Base-by-base conservation (phyloP, 2,329 filamentous ascomycete species). In the Dothiorella sarmentorum region DNA sequence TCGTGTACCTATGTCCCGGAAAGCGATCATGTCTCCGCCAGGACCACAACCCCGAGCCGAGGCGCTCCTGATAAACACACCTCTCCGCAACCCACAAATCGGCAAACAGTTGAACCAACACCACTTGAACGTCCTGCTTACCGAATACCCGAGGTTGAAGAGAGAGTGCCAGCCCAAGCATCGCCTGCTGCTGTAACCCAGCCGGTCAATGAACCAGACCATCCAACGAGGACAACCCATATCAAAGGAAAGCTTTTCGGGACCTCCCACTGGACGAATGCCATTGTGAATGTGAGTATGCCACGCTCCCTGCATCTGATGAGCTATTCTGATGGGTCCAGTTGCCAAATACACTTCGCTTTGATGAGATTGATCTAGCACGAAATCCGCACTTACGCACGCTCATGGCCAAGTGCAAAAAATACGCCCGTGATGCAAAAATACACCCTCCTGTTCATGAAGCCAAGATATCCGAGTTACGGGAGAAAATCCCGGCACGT, bases 251-350 rank as follows among this genome's bases (percentile, higher is more conserved):
- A 45, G 82, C 0, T 65, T 85, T 1, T 82, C 84, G 63, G 83
- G 83, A 0, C 78, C 78, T 64, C 80, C 27, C 81, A 84, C 63
- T 85, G 81, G 78, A 75, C 83, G n/a, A 82, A 79, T 60, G 74
- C 73, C 2, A 67, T 80, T 10, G 63, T 71, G 0, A 62, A 81
- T 43, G 80, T 83, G 64, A 66, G 76, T 22, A 3, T 1, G 24
- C 13, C 40, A 13, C 3, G 17, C 13, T 10, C 9, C 6, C 1
- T 31, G 7, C 15, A 26, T 15, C 17, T 22, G 7, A n/a, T 15
- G 13, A 9, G 7, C 7, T 9, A 9, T 27, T 13, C 40, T 42
- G 26, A 35, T 13, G 59, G 64, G 10, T 27, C 1, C 47, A 51
- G 47, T 15, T 53, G 15, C 49, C 49, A 26, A 61, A 61, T 17